Percentiles rank a stretch among this genome's conserved stretches.
Evolutionary conservation across 306 rosid species (phyloP).

Genomic region (Dalbergia cultrata): DNA sequence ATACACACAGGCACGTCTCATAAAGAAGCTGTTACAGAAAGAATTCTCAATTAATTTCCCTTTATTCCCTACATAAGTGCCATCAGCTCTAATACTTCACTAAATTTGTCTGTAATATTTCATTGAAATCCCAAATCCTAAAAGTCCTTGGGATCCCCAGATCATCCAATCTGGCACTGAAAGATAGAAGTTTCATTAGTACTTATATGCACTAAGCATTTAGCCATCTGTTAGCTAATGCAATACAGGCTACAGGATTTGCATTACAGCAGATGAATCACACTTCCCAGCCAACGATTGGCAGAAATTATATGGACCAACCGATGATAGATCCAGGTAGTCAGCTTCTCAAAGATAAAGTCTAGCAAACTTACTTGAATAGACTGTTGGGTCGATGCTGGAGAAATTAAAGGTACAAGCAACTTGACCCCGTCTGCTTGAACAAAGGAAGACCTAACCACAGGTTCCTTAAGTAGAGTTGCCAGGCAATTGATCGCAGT

Average conservation of each 20-base stretch:
- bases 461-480: slow-evolving; percentile 87
- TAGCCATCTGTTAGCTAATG: slow-evolving; percentile 22
- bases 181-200: background rate
- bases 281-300: slow-evolving; percentile 36
- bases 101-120: slow-evolving; percentile 6
- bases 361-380: slow-evolving; percentile 74
- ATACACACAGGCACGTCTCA: slow-evolving; percentile 92
- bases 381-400: slow-evolving; percentile 97
- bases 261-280: slow-evolving; percentile 35
- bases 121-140: slow-evolving; percentile 13
- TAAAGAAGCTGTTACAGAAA: slow-evolving; percentile 84
- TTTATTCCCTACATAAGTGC: background rate
- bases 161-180: background rate
- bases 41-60: slow-evolving; percentile 43
- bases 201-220: slow-evolving; percentile 35
- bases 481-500: slow-evolving; percentile 87
- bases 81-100: slow-evolving; percentile 3
- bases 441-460: slow-evolving; percentile 89
- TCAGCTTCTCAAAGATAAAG: slow-evolving; percentile 24
- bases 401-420: slow-evolving; percentile 89
- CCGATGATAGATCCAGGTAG: slow-evolving; percentile 22
- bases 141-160: background rate
- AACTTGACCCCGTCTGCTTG: slow-evolving; percentile 91
- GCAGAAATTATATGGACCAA: slow-evolving; percentile 25
- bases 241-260: slow-evolving; percentile 25